Evolutionary conservation across 2,329 filamentous ascomycete species (phyloP).

Genomic region (Aureobasidium sp.): DNA sequence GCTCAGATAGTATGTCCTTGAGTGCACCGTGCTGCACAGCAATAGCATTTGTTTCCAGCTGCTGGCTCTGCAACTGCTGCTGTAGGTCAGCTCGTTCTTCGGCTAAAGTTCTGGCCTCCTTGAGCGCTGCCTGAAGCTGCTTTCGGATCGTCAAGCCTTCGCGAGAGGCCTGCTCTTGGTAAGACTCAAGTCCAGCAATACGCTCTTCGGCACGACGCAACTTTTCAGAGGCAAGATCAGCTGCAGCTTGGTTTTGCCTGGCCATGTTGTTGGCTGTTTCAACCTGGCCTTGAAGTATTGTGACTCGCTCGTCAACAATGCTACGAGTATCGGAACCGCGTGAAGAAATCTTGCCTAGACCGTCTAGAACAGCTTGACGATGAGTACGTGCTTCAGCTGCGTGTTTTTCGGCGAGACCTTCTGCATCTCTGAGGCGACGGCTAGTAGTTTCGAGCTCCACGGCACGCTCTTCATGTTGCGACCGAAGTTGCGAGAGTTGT

Average conservation of each 20-base stretch:
- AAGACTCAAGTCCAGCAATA: constrained; percentile 91
- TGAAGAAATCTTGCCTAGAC: constrained; percentile 65
- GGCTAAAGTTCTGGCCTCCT: constrained; percentile 75
- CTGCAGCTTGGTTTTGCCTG: constrained; percentile 81
- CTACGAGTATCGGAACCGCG: constrained; percentile 46
- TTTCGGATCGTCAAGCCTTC: constrained; percentile 85
- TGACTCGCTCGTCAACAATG: constrained; percentile 57
- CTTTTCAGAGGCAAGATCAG: constrained; percentile 79
- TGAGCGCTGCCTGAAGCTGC: constrained; percentile 77
- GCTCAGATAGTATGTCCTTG: constrained; percentile 84
- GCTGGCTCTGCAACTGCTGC: constrained; percentile 73
- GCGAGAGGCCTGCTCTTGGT: constrained; percentile 92
- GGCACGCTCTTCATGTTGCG: constrained; percentile 74
- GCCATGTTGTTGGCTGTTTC: constrained; percentile 70
- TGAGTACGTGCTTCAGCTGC: constrained; percentile 82
- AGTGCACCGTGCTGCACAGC: constrained; percentile 86
- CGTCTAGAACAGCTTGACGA: constrained; percentile 71
- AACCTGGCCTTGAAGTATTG: constrained; percentile 71
- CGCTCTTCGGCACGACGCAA: constrained; percentile 89
- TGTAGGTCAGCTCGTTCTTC: constrained; percentile 75
- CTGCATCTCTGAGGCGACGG: constrained; percentile 71
- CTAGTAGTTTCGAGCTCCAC: constrained; percentile 68
- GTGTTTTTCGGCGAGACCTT: constrained; percentile 81
- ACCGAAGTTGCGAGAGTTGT: constrained; percentile 67
- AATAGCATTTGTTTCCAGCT: constrained; percentile 89